Percentiles rank a stretch among this genome's conserved stretches.
These are phyloP conservation scores for Ceratocystis albifundus DNA, from an alignment of 2,329 filamentous ascomycete genomes.

Conservation along the genomic window DNA sequence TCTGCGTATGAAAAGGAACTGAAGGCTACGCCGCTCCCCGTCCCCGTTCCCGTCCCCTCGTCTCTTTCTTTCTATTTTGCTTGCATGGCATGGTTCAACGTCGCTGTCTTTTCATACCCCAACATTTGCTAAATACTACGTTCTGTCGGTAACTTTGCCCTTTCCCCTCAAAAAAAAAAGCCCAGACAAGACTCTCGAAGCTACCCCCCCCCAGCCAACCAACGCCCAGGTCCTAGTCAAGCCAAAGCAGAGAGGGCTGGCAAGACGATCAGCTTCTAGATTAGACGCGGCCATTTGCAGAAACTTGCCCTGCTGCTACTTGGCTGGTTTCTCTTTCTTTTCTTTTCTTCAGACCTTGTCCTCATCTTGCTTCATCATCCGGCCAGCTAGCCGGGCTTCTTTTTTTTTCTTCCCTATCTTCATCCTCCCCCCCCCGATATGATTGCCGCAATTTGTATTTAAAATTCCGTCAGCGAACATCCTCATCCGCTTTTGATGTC, in stretches of 20 bases:
- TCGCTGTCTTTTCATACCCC: too few species aligned
- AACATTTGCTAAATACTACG: background rate
- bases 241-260: background rate
- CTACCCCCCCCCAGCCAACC: too few species aligned
- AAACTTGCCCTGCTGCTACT: background rate
- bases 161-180: too few species aligned
- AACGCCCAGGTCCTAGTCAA: background rate
- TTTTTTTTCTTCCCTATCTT: background rate
- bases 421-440: background rate
- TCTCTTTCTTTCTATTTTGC: too few species aligned
- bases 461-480: background rate
- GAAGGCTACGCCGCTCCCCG: background rate
- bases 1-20: background rate
- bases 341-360: background rate
- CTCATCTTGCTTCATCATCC: background rate
- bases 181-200: background rate
- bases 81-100: too few species aligned
- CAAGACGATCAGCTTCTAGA: background rate
- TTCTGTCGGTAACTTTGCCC: background rate
- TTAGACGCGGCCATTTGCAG: background rate
- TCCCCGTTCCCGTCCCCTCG: too few species aligned
- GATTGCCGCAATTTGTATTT: background rate
- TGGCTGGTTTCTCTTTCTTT: background rate
- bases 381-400: too few species aligned
- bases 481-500: conserved; percentile 4